These are phyloP conservation scores for Salix arbutifolia DNA, from an alignment of 345 rosid species.

Conservation along the genomic window DNA sequence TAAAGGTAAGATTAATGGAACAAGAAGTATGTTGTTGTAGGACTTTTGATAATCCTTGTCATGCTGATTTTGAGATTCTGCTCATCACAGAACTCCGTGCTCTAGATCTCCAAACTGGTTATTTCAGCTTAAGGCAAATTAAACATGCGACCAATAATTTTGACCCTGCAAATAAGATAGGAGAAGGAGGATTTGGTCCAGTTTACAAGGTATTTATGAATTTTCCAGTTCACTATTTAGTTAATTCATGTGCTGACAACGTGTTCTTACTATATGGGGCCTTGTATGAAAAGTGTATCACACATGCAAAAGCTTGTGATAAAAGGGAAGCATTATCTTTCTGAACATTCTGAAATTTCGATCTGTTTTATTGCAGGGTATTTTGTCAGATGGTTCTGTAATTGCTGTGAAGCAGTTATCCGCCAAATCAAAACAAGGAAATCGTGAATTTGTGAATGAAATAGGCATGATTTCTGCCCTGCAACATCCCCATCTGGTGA, in stretches of 20 bases:
- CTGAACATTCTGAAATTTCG: constrained; percentile 1
- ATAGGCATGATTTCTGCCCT: constrained; percentile 71
- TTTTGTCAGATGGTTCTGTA: constrained; percentile 42
- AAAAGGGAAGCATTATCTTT: not conserved
- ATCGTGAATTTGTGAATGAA: constrained; percentile 62
- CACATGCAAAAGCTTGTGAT: not conserved
- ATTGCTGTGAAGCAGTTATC: constrained; percentile 74
- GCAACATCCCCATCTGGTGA: constrained; percentile 65
- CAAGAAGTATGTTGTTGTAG: not conserved
- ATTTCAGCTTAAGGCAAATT: constrained; percentile 67
- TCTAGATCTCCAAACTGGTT: constrained; percentile 71
- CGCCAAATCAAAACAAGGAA: constrained; percentile 66
- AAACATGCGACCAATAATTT: constrained; percentile 72
- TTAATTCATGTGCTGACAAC: not conserved
- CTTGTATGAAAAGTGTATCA: not conserved
- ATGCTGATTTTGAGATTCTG: not conserved
- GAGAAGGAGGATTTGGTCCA: constrained; percentile 97
- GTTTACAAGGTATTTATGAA: constrained; percentile 63
- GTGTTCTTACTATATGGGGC: not conserved
- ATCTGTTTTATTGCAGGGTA: constrained; percentile 42
- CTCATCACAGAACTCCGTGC: constrained; percentile 47
- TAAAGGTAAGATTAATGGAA: constrained; percentile 37
- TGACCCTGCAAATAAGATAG: constrained; percentile 65
- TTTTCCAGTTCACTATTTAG: not conserved
- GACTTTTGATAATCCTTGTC: not conserved